phyloP scores from a whole-genome alignment of 345 rosid genomes.

The Boechera divaricarpa region DNA sequence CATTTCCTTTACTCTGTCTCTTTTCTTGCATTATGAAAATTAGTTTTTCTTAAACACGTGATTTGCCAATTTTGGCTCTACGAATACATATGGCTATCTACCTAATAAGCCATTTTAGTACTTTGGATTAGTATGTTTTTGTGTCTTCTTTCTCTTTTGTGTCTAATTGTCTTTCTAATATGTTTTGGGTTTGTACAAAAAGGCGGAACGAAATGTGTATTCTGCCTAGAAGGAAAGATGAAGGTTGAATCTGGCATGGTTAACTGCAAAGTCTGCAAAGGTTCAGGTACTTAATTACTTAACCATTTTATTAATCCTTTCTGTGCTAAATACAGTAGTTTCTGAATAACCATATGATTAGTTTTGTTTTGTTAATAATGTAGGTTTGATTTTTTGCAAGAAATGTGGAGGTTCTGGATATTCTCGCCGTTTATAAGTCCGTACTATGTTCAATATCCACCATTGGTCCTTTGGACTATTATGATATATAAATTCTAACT shows the following conservation, averaged over 20 bases:
- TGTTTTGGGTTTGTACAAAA: constrained; percentile 3
- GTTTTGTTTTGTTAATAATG: neutral
- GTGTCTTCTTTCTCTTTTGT: neutral
- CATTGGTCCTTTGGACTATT: neutral
- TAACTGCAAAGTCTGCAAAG: constrained; percentile 86
- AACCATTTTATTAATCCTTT: constrained; percentile 1
- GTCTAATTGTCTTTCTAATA: neutral
- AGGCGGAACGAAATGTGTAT: constrained; percentile 96
- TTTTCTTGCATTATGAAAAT: neutral
- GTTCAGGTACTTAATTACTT: constrained; percentile 66
- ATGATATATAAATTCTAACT: neutral
- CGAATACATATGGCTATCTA: too few species aligned
- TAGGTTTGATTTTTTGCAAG: constrained; percentile 38
- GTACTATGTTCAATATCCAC: neutral
- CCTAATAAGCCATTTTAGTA: too few species aligned
- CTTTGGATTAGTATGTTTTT: too few species aligned
- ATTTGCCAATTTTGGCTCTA: too few species aligned
- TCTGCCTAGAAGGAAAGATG: constrained; percentile 83
- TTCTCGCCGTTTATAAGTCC: constrained; percentile 33
- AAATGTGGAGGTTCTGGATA: constrained; percentile 38
- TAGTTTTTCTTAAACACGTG: too few species aligned
- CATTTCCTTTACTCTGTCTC: neutral
- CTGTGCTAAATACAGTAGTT: neutral
- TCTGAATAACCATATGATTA: neutral
- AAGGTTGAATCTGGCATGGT: constrained; percentile 75